Evolutionary conservation across 768 basidiomycete genomes (phyloP), one percentile per base, ranked within the genome.

Genomic region (Russula compacta): DNA sequence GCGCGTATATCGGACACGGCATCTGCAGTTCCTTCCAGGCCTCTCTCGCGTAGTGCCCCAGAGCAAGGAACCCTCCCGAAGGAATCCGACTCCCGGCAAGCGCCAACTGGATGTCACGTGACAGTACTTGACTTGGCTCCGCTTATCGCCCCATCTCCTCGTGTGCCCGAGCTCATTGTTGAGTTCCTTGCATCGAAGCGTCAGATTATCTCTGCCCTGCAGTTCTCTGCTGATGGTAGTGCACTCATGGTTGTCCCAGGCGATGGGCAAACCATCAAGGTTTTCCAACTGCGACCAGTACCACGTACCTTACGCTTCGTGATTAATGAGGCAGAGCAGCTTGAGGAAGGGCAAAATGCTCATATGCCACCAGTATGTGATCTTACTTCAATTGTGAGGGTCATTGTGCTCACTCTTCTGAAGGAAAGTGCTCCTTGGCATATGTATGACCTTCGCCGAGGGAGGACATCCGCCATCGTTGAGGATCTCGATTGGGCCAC

Each of bases 381-480:
- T 15, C 10, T 36, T 40, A 15, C 4, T 32, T 42, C 38, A 9
- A 15, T 36, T 17, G 6, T 50, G 19, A 32, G 49, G 7, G 38
- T 19, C 17, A 24, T 35, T 17, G 2, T 33, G 0, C 53, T 58
- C n/a, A 53, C 33, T 24, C 60, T 6, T 40, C 21, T 38, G 59
- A 47, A 44, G 60, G 55, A 51, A 65, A 66, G 59, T 58, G 63
- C 57, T 59, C 76, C 79, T 8, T 79, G 77, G 73, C 85, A 86
- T 63, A 61, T 86, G 59, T 92, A 92, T 63, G 81, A 83, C 62
- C 74, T 93, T 21, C 76, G 79, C 47, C 76, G 89, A n/a, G 90
- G 90, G 6, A 75, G 81, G 29, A 89, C 88, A n/a, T 76, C 77
- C 3, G 88, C 84, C 6, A 72, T 81, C 5, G 79, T 92, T 14